These are phyloP conservation scores for Vigna radiata DNA, from an alignment of 306 rosid species.

Conservation along the genomic window DNA sequence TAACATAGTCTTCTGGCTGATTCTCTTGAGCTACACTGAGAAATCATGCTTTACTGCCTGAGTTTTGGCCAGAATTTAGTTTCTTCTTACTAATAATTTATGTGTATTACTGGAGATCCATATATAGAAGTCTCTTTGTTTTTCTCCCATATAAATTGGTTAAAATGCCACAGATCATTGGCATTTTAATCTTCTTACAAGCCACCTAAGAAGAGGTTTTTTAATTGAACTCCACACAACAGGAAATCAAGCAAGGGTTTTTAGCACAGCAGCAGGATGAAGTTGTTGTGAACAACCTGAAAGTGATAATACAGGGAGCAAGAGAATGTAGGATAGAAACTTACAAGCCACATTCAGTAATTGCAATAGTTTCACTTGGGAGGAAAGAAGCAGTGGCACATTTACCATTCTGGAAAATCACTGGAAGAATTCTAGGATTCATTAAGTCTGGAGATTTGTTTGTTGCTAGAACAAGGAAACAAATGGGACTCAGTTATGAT, in stretches of 20 bases:
- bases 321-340: slow-evolving; percentile 53
- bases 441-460: slow-evolving; percentile 79
- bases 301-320: slow-evolving; percentile 53
- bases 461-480: slow-evolving; percentile 75
- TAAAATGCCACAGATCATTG: background rate
- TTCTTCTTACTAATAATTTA: slow-evolving; percentile 15
- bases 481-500: slow-evolving; percentile 59
- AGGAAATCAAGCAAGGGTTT: slow-evolving; percentile 87
- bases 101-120: slow-evolving; percentile 24
- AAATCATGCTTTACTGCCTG: slow-evolving; percentile 33
- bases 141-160: slow-evolving; percentile 11
- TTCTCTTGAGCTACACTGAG: slow-evolving; percentile 27
- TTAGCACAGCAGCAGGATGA: slow-evolving; percentile 74
- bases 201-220: slow-evolving; percentile 26
- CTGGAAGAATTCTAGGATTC: slow-evolving; percentile 66
- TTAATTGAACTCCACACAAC: slow-evolving; percentile 36
- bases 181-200: slow-evolving; percentile 37
- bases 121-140: slow-evolving; percentile 5
- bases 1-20: slow-evolving; percentile 4
- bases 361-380: slow-evolving; percentile 78
- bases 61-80: slow-evolving; percentile 8
- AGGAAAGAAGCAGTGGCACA: slow-evolving; percentile 79
- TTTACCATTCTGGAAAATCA: slow-evolving; percentile 56
- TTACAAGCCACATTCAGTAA: slow-evolving; percentile 53
- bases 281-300: slow-evolving; percentile 72